Conservation (phyloP, 1,139 yeast genomes). For the Geotrichum reessii region DNA sequence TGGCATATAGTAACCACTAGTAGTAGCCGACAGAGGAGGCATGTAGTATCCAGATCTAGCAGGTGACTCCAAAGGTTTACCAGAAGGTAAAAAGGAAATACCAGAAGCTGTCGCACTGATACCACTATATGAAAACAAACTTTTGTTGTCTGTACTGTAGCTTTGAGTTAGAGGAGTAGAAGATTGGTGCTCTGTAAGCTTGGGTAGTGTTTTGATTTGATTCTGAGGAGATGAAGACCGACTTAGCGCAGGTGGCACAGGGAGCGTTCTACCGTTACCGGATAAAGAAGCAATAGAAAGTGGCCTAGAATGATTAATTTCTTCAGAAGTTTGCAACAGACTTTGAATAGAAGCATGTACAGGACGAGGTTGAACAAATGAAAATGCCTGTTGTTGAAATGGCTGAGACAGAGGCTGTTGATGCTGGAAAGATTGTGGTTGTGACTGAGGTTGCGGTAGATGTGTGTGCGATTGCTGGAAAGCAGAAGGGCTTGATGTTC, state of each 20-base stretch:
- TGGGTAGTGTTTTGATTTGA: conserved; percentile 4
- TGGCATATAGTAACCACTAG: background rate
- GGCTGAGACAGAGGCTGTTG: conserved; percentile 5
- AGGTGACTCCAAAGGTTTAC: conserved; percentile 4
- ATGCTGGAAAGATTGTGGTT: background rate
- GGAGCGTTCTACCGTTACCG: conserved; percentile 7
- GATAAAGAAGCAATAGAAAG: conserved; percentile 14
- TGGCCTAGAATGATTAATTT: conserved; percentile 7
- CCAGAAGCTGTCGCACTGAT: background rate
- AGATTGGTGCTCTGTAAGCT: conserved; percentile 2
- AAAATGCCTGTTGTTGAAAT: conserved; percentile 8
- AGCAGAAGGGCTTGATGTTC: background rate
- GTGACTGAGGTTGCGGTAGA: conserved; percentile 2
- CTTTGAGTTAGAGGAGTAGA: background rate
- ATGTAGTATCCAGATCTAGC: conserved; percentile 7
- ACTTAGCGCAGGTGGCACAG: conserved; percentile 9
- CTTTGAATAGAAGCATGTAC: conserved; percentile 14
- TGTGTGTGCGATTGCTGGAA: conserved; percentile 2
- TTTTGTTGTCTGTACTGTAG: background rate
- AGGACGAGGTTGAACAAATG: conserved; percentile 7
- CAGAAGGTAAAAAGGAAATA: conserved; percentile 4
- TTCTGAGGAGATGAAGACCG: conserved; percentile 6
- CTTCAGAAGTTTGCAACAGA: conserved; percentile 16
- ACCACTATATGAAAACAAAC: background rate
- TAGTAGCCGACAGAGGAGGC: conserved; percentile 10